Base-by-base conservation (phyloP, 805 yeast species). In the Wickerhamiella azyma region DNA sequence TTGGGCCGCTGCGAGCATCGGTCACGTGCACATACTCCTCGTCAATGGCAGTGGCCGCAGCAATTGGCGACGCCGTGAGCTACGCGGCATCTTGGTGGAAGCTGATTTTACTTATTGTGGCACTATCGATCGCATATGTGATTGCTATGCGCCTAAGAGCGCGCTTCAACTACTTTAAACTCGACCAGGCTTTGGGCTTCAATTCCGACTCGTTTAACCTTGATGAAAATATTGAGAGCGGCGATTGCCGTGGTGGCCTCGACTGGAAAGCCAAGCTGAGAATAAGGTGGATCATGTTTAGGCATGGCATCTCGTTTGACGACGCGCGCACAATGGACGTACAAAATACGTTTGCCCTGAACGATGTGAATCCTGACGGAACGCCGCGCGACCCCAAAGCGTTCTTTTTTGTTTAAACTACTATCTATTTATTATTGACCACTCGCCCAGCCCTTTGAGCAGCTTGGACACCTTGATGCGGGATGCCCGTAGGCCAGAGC, bases 371-470 rank as follows among this genome's bases (percentile, higher is more conserved):
- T 2, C 69, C 75, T 0, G 79, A 79, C 58, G 89, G 89, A 0
- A 60, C 72, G 42, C 88, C 88, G 0, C 52, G 67, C 35, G 88
- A 81, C 51, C 84, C 86, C 1, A 74, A 71, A 52, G 71, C 80
- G 1, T 75, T 79, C 2, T 53, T 57, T 33, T 62, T 44, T 19
- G 18, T 39, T 5, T 44, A 24, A 14, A 3, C 16, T 21, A 9
- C 29, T 29, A 48, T 7, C 49, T 42, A 24, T 46, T 48, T 10
- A 48, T 39, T 14, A 48, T 40, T 2, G 47, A 39, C 43, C 46
- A 56, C 19, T 55, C 59, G 17, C 59, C 58, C 11, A 56, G 44
- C 2, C 51, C 28, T 6, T 47, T 33, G 7, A 56, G 37, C 2
- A 53, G 49, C 26, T 49, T 48, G 11, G 39, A 38, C 2, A 55